These are phyloP conservation scores for Pyrrhoderma noxium DNA, from an alignment of 1,284 basidiomycete species.

Conservation along the genomic window DNA sequence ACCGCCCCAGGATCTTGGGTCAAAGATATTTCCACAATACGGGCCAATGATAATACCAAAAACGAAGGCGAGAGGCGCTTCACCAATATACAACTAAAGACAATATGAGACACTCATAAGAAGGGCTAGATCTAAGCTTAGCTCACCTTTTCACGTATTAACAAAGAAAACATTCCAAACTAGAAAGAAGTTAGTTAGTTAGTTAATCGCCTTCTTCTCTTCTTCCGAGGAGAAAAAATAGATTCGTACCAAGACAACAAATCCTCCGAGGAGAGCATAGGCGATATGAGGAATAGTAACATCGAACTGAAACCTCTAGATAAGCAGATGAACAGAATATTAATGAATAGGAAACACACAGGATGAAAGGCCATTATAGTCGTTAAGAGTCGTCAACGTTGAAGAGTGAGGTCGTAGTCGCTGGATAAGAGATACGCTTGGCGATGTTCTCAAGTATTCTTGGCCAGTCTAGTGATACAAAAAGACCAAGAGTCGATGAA, in stretches of 20 bases:
- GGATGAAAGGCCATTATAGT: background rate
- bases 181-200: too few relatives aligned
- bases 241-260: conserved; percentile 64
- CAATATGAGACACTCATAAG: conserved; percentile 1
- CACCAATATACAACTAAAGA: conserved; percentile 81
- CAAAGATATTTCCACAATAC: conserved; percentile 78
- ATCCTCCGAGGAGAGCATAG: conserved; percentile 81
- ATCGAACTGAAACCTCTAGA: conserved; percentile 44
- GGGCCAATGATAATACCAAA: conserved; percentile 94
- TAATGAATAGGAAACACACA: background rate
- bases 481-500: too few relatives aligned
- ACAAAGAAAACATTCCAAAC: conserved; percentile 93
- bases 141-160: conserved; percentile 81
- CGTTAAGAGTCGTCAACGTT: background rate
- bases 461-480: too few relatives aligned
- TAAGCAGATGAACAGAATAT: background rate
- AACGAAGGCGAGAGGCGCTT: conserved; percentile 92
- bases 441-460: too few relatives aligned
- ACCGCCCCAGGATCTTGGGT: conserved; percentile 79
- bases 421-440: too few relatives aligned
- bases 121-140: background rate
- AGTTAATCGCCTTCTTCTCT: too few relatives aligned
- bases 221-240: background rate
- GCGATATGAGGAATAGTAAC: conserved; percentile 64
- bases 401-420: background rate